Conservation (phyloP, 2,329 filamentous ascomycete species). For the Aspergillus puulaauensis region DNA sequence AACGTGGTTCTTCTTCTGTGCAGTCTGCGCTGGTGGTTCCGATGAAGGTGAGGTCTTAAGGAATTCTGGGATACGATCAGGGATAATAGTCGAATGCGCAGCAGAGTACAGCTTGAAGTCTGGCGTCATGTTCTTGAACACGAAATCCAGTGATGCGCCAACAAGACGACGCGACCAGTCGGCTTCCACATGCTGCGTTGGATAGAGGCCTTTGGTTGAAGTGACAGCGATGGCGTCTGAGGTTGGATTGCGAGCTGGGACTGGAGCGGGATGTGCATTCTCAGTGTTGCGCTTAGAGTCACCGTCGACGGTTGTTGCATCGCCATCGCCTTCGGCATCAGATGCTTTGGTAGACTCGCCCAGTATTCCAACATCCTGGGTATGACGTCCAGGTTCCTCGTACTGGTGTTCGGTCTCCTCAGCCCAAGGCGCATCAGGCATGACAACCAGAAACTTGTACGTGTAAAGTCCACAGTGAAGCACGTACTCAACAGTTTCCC, state of each 20-base stretch:
- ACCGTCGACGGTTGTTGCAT: neutral
- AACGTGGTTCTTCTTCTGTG: too few relatives aligned
- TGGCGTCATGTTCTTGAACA: constrained; percentile 18
- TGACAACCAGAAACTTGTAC: constrained; percentile 21
- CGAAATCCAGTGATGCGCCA: constrained; percentile 23
- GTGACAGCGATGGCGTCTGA: neutral
- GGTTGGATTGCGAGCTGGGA: neutral
- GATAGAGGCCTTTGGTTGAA: neutral
- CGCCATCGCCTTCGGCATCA: neutral
- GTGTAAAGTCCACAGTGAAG: constrained; percentile 28
- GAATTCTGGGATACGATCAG: constrained; percentile 25
- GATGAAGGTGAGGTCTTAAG: constrained; percentile 12
- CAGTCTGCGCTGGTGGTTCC: too few relatives aligned
- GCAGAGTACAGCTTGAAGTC: constrained; percentile 26
- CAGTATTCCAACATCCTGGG: too few relatives aligned
- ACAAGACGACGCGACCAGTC: constrained; percentile 13
- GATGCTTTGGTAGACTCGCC: neutral
- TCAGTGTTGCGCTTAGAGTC: neutral
- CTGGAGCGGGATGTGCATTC: neutral
- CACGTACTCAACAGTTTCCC: constrained; percentile 30
- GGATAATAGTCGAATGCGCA: constrained; percentile 23
- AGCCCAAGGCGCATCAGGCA: neutral
- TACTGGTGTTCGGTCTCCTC: neutral
- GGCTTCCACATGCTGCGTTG: constrained; percentile 5
- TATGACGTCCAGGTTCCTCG: neutral